Conservation (phyloP, 2,329 filamentous ascomycete genomes). For the Whalleya microplaca region DNA sequence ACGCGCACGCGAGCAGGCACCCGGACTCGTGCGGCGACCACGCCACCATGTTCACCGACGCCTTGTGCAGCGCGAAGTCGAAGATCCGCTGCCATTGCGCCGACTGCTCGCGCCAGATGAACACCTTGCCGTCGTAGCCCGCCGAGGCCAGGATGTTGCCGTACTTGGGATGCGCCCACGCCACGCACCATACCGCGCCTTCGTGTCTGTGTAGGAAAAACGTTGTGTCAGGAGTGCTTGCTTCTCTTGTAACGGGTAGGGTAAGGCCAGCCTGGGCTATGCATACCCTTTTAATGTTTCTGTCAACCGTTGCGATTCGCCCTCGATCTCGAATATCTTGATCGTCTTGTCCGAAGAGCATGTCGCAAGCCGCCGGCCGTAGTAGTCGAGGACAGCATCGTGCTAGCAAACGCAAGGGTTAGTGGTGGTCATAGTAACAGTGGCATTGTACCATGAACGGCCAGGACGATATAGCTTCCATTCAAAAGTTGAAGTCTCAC, state of each 20-base stretch:
- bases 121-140: slow-evolving; percentile 95
- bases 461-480: slow-evolving; percentile 3
- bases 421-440: slow-evolving; percentile 22
- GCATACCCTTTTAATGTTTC: slow-evolving; percentile 93
- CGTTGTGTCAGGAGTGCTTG: slow-evolving; percentile 21
- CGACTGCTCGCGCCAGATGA: slow-evolving; percentile 94
- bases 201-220: slow-evolving; percentile 72
- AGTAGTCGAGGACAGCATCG: slow-evolving; percentile 98
- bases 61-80: slow-evolving; percentile 91
- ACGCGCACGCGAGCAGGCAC: slow-evolving; percentile 92
- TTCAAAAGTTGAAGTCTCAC: not conserved
- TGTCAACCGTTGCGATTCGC: slow-evolving; percentile 83
- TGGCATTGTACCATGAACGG: not conserved
- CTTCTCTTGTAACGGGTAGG: not conserved
- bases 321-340: slow-evolving; percentile 98
- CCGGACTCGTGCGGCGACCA: slow-evolving; percentile 98
- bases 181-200: slow-evolving; percentile 95
- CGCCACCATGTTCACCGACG: slow-evolving; percentile 92
- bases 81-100: slow-evolving; percentile 83
- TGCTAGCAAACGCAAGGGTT: slow-evolving; percentile 67
- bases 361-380: slow-evolving; percentile 92
- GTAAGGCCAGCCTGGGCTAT: not conserved
- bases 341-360: slow-evolving; percentile 98
- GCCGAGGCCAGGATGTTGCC: slow-evolving; percentile 96
- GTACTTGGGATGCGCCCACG: slow-evolving; percentile 98